These are phyloP conservation scores for Aspergillus terreus DNA, from an alignment of 2,329 filamentous ascomycete species.

Conservation along the genomic window DNA sequence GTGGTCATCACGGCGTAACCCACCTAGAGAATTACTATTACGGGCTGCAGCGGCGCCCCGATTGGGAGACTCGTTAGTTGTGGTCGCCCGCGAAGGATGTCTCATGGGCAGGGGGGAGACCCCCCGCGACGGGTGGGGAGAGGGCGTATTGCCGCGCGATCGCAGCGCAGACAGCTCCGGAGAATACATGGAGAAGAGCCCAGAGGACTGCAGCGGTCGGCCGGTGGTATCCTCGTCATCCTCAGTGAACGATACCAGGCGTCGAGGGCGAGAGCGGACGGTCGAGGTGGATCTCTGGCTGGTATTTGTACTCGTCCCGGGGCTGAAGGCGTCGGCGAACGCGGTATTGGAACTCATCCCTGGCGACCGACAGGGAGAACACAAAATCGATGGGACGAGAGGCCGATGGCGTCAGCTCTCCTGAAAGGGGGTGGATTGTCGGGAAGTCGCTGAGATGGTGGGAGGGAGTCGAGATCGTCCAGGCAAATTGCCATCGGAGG, in stretches of 20 bases:
- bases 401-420: slow-evolving; percentile 20
- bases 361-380: slow-evolving; percentile 17
- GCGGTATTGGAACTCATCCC: slow-evolving; percentile 42
- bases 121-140: slow-evolving; percentile 33
- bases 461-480: slow-evolving; percentile 19
- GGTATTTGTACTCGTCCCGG: slow-evolving; percentile 30
- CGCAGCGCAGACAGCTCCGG: slow-evolving; percentile 31
- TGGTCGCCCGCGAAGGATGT: slow-evolving; percentile 31
- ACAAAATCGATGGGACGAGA: slow-evolving; percentile 12
- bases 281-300: slow-evolving; percentile 33
- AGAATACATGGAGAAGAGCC: slow-evolving; percentile 25
- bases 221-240: slow-evolving; percentile 28
- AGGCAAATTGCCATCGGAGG: slow-evolving; percentile 35
- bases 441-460: slow-evolving; percentile 12
- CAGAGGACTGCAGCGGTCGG: slow-evolving; percentile 22
- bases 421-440: slow-evolving; percentile 8
- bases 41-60: neutral
- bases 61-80: slow-evolving; percentile 14
- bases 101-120: slow-evolving; percentile 38
- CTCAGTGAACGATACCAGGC: slow-evolving; percentile 41
- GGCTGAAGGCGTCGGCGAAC: slow-evolving; percentile 33
- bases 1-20: slow-evolving; percentile 19
- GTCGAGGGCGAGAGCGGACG: slow-evolving; percentile 42
- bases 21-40: slow-evolving; percentile 20
- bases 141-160: slow-evolving; percentile 41